Base-by-base conservation (phyloP, 225 moss, liverwort and hornwort species). In the Pleurozium schreberi region DNA sequence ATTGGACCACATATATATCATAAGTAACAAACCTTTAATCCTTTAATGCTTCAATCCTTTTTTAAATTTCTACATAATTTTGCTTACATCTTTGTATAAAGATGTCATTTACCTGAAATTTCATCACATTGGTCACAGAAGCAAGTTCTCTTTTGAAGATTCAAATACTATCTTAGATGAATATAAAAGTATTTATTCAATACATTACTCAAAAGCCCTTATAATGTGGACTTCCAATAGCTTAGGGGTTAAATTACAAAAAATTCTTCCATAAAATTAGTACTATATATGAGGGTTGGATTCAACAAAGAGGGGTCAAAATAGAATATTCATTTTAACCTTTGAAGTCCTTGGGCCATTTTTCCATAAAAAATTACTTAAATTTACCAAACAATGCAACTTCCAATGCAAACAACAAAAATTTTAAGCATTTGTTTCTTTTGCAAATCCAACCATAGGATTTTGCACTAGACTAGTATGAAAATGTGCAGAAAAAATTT, bases 351-450 rank as follows among this genome's bases (percentile, higher is more conserved):
- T 6, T 16, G 28, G 3, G 71, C 2, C 27, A 16, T 71, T 16
- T 27, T 5, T 10, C 16, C 1, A 3, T 71, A 9, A 43, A 43
- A 42, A 43, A 27, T 0, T 15, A 10, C 6, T 42, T 0, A 27
- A 25, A 71, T 42, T 27, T 43, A 8, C 1, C 27, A 43, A n/a
- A n/a, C n/a, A n/a, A n/a, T n/a, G n/a, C n/a, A n/a, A n/a, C 42
- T 43, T 42, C 16, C 9, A 43, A 43, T 42, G 5, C 16, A 43
- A 26, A 42, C 27, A 71, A 71, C 14, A 42, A 43, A 3, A 2
- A 11, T 4, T 27, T 43, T 9, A 5, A 5, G 43, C 16, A 27
- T 16, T 71, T 42, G 1, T 43, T 71, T 43, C 0, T 43, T 15
- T 27, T 16, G 27, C 27, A 71, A 27, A 27, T 27, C 5, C 71